Conservation (phyloP, 768 basidiomycete genomes). For the Neoboletus brunneissimus region DNA sequence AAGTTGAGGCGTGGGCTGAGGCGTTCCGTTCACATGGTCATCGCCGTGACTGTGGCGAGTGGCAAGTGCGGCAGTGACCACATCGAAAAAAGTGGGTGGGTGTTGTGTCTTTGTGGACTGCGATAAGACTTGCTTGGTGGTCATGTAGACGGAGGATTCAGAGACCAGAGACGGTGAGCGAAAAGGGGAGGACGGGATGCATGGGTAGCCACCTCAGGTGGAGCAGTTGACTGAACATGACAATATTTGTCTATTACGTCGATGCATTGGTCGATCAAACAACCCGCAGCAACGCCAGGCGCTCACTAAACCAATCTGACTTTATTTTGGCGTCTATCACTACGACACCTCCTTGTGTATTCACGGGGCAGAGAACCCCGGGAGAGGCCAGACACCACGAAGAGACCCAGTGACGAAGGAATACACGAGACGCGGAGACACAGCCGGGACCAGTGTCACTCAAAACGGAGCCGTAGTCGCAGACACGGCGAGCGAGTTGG, state of each 20-base stretch:
- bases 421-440: too few species aligned
- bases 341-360: too few species aligned
- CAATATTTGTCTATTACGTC: background rate
- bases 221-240: background rate
- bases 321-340: too few species aligned
- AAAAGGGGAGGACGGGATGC: background rate
- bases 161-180: background rate
- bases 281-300: too few species aligned
- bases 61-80: conserved; percentile 5
- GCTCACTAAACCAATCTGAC: too few species aligned
- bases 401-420: too few species aligned
- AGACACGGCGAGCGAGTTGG: too few species aligned
- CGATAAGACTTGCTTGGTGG: background rate
- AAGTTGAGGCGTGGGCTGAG: background rate
- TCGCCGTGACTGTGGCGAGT: background rate
- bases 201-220: background rate
- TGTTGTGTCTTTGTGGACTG: background rate
- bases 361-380: too few species aligned
- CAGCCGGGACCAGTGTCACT: too few species aligned
- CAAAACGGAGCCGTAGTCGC: too few species aligned
- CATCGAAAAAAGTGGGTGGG: conserved; percentile 6
- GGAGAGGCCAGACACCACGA: too few species aligned
- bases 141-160: conserved; percentile 6
- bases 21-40: background rate
- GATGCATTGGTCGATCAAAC: background rate